Evolutionary conservation across 345 rosid species (phyloP).

Genomic region (Dimocarpus longan): DNA sequence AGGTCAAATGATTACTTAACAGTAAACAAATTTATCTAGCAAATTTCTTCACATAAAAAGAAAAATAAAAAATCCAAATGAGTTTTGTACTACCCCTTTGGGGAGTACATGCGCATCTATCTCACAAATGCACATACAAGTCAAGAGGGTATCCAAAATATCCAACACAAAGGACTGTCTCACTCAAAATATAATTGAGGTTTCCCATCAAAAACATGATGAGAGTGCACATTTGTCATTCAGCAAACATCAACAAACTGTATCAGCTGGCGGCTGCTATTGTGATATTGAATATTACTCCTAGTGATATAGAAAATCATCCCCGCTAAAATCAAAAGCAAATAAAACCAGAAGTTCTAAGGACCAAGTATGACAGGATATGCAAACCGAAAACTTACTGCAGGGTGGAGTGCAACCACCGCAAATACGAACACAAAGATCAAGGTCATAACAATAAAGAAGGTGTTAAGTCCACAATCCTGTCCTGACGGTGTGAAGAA

Average conservation of each 20-base stretch:
- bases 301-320: background rate
- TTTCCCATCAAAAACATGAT: background rate
- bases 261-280: background rate
- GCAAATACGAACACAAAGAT: slow-evolving; percentile 71
- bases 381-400: slow-evolving; percentile 57
- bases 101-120: background rate
- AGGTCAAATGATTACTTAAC: background rate
- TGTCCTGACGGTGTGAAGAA: slow-evolving; percentile 98
- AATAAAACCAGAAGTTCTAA: background rate
- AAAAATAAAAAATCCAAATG: background rate
- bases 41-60: background rate
- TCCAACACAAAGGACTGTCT: slow-evolving; percentile 5
- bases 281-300: background rate
- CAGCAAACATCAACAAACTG: background rate
- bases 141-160: background rate
- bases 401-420: slow-evolving; percentile 85
- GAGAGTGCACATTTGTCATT: background rate
- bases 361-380: background rate
- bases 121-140: background rate
- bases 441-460: slow-evolving; percentile 77
- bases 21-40: background rate
- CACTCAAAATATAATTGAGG: background rate
- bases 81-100: background rate
- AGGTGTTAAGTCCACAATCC: slow-evolving; percentile 93
- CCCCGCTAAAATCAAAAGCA: background rate